A percentile compares a stretch with the other conserved stretches of the same genome.
phyloP scores from a whole-genome alignment of 1,139 yeast species.

The Wickerhamomyces sp. region DNA sequence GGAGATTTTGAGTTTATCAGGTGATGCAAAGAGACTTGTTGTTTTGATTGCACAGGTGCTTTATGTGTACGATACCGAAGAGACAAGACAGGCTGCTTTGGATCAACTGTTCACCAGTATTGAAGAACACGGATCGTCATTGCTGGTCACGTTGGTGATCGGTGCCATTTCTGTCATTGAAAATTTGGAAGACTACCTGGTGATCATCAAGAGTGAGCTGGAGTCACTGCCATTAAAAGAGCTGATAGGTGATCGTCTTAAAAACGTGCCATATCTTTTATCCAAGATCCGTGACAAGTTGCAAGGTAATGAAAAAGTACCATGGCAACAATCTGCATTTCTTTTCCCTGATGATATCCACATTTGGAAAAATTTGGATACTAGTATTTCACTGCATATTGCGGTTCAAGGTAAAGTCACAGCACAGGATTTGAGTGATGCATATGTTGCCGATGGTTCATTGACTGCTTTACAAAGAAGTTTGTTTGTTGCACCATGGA shows the following conservation, averaged over 20 bases:
- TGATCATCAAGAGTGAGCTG: constrained; percentile 66
- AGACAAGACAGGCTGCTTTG: constrained; percentile 76
- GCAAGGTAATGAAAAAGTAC: constrained; percentile 19
- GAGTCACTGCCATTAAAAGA: constrained; percentile 43
- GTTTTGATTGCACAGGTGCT: constrained; percentile 73
- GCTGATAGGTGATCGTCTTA: constrained; percentile 44
- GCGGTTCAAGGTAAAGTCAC: constrained; percentile 42
- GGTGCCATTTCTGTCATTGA: constrained; percentile 80
- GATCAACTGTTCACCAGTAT: constrained; percentile 65
- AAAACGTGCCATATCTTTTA: constrained; percentile 56
- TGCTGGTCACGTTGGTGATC: constrained; percentile 61
- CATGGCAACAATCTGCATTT: constrained; percentile 69
- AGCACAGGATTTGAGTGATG: constrained; percentile 46
- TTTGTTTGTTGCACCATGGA: constrained; percentile 43
- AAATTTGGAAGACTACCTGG: constrained; percentile 50
- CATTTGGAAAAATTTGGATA: constrained; percentile 63
- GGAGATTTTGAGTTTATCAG: constrained; percentile 49
- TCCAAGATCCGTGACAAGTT: constrained; percentile 42
- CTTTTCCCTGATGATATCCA: constrained; percentile 65
- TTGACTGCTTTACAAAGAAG: constrained; percentile 58
- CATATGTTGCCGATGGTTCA: constrained; percentile 42
- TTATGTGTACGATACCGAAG: constrained; percentile 65
- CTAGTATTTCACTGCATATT: constrained; percentile 49
- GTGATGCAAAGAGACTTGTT: constrained; percentile 57
- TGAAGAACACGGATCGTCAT: constrained; percentile 57